Percentiles rank a stretch among this genome's conserved stretches.
These are phyloP conservation scores for Sarcodon aspratus DNA, from an alignment of 768 basidiomycete genomes.

Conservation along the genomic window DNA sequence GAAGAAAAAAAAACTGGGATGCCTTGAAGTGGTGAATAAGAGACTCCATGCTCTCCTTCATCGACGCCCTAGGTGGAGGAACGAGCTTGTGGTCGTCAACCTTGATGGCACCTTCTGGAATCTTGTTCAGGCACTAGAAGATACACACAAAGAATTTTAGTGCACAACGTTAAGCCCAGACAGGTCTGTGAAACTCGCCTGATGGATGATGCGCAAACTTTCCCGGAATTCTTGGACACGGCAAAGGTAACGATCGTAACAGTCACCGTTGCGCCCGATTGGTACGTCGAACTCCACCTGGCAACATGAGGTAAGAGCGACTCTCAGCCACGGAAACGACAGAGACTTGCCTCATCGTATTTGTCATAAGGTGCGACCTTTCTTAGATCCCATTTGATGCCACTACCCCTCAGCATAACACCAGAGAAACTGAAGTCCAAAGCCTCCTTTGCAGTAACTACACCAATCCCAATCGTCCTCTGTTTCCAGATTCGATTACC, in stretches of 20 bases:
- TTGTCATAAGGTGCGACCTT: slow-evolving; percentile 93
- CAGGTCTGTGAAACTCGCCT: slow-evolving; percentile 26
- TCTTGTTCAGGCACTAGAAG: slow-evolving; percentile 87
- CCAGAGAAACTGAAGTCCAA: slow-evolving; percentile 90
- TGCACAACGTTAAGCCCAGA: neutral
- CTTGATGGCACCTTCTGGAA: slow-evolving; percentile 85
- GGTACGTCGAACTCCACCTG: slow-evolving; percentile 96
- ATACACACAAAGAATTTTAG: neutral
- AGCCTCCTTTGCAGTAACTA: slow-evolving; percentile 87
- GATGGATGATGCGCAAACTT: slow-evolving; percentile 78
- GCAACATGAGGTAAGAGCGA: neutral
- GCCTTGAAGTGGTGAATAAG: slow-evolving; percentile 98
- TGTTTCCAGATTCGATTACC: slow-evolving; percentile 99
- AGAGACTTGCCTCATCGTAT: slow-evolving; percentile 66
- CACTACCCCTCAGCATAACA: slow-evolving; percentile 93
- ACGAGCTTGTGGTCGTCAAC: slow-evolving; percentile 97
- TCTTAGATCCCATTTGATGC: slow-evolving; percentile 89
- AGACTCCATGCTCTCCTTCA: slow-evolving; percentile 99
- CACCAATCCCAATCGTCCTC: slow-evolving; percentile 82
- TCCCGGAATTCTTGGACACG: slow-evolving; percentile 98
- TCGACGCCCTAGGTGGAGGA: slow-evolving; percentile 89
- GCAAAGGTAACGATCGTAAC: slow-evolving; percentile 95
- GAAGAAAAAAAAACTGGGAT: neutral
- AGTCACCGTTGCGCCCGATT: slow-evolving; percentile 95
- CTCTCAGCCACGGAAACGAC: neutral